Evolutionary conservation across 1,284 basidiomycete species (phyloP), one percentile per base, ranked within the genome.

Genomic region (Cryptococcus sp.): DNA sequence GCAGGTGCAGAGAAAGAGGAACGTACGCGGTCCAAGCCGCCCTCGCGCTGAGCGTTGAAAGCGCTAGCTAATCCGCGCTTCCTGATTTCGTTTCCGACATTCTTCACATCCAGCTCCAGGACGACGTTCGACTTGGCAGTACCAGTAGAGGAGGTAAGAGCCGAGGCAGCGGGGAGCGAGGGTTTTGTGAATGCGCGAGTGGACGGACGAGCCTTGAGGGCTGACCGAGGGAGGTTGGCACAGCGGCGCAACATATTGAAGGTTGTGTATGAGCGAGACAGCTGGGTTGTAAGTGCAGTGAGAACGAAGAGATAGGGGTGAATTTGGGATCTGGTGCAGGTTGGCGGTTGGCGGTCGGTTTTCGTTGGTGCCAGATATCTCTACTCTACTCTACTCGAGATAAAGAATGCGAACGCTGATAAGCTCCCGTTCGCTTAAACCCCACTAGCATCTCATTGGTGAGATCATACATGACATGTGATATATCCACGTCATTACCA

Each of bases 21-120:
- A 72, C 75, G 66, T 47, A 77, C 75, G 20, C 77, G 60, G 67
- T 79, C 77, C 77, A 79, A 77, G 47, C 77, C 76, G 45, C 72
- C 73, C 47, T 75, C 75, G 25, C 73, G 63, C 25, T 58, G 59
- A 42, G 57, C 56, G 35, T 60, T 45, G 41, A 75, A 58, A 22
- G 68, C 62, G 31, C 54, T 67, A 49, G 71, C 67, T 53, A 79
- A 59, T 45, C 75, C 76, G 39, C 75, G 65, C 61, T 76, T 77
- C 54, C 76, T 71, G 59, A 79, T 77, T 67, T 78, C 77, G 50
- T 66, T 60, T 20, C 74, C 76, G 54, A 76, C 72, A 60, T 73
- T 71, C 56, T 70, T 67, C 40, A 66, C 71, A 56, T 79, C 77
- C 25, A 79, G 67, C 60, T 76, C 71, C 51, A 79, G 68, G 27